Conservation (phyloP, 495 filamentous ascomycete genomes). For the Letharia columbiana region DNA sequence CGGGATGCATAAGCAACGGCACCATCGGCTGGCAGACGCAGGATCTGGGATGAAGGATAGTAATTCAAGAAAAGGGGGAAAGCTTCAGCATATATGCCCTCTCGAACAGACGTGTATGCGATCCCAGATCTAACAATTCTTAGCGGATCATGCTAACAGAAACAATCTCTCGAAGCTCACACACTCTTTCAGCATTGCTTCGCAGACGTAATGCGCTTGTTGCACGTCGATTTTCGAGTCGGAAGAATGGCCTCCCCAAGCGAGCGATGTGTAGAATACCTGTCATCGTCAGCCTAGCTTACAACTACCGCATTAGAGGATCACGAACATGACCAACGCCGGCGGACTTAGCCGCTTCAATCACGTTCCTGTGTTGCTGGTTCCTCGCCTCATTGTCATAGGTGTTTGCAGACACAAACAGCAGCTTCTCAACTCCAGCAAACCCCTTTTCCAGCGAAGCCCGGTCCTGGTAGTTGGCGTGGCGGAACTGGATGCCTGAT, state of each 20-base stretch:
- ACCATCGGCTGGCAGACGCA: neutral
- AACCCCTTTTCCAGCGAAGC: neutral
- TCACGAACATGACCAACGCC: neutral
- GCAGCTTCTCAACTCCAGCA: neutral
- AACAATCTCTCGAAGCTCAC: neutral
- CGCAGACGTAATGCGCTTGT: neutral
- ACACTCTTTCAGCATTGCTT: neutral
- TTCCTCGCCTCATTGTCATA: slow-evolving; percentile 4
- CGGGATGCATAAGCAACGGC: neutral
- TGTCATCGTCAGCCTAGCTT: neutral
- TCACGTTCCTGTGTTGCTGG: slow-evolving; percentile 2
- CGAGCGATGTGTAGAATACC: slow-evolving; percentile 1
- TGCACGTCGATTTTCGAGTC: slow-evolving; percentile 1
- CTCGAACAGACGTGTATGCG: neutral
- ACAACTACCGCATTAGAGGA: neutral
- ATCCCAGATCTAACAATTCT: neutral
- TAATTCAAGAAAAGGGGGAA: slow-evolving; percentile 5
- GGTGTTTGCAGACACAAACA: neutral
- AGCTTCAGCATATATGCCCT: neutral
- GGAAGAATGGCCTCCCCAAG: slow-evolving; percentile 2
- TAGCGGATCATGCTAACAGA: neutral
- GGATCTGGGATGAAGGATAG: neutral
- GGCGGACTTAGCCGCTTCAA: neutral
- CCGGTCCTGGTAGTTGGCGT: neutral
- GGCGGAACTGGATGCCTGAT: neutral